A percentile compares a stretch with the other conserved stretches of the same genome.
Conservation (phyloP, 768 basidiomycete species). For the Tylopilus balloui region DNA sequence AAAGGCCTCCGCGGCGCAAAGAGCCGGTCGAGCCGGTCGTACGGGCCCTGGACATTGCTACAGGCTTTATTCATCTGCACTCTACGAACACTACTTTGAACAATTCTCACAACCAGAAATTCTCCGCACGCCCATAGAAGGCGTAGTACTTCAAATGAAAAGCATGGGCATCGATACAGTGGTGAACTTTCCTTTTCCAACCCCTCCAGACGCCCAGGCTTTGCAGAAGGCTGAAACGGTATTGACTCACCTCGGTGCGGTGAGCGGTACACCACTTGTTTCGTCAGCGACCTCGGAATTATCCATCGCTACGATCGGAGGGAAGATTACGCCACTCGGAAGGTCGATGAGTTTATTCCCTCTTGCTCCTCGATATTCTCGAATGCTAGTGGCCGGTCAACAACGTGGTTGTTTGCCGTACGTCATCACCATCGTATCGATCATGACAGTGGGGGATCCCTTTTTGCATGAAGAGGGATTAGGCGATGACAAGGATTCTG, state of each 20-base stretch:
- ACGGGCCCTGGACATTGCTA: conserved; percentile 99
- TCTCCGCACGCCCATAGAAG: conserved; percentile 92
- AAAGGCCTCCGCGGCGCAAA: conserved; percentile 90
- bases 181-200: conserved; percentile 97
- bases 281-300: conserved; percentile 15
- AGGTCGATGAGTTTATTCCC: conserved; percentile 91
- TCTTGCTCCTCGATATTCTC: conserved; percentile 88
- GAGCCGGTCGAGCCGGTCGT: conserved; percentile 94
- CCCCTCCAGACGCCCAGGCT: conserved; percentile 77
- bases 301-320: conserved; percentile 36
- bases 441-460: conserved; percentile 91
- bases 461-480: conserved; percentile 82
- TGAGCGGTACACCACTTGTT: conserved; percentile 38
- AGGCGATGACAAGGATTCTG: conserved; percentile 39
- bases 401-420: conserved; percentile 93
- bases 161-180: conserved; percentile 97
- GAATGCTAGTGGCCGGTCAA: conserved; percentile 83
- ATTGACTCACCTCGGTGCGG: conserved; percentile 78
- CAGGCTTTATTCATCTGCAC: conserved; percentile 90
- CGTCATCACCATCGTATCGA: conserved; percentile 85
- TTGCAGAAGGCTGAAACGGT: conserved; percentile 79
- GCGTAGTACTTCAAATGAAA: conserved; percentile 97
- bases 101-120: conserved; percentile 88
- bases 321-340: conserved; percentile 85
- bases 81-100: conserved; percentile 91